Evolutionary conservation across 805 yeast species (phyloP).

Genomic region (Candida sphagnicola): DNA sequence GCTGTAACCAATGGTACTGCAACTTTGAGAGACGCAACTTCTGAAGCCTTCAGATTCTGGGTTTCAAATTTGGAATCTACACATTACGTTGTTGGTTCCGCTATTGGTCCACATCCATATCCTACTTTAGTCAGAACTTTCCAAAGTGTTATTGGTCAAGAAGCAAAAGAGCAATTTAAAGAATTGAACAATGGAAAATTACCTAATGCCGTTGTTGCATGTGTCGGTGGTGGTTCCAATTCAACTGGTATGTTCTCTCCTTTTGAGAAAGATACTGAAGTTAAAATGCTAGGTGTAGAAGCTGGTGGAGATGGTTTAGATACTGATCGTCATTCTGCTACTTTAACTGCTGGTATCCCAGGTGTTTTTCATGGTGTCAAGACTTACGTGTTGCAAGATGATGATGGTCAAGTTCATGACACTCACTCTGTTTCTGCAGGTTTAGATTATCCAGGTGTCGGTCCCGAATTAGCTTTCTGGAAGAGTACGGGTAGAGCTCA

Average conservation of each 20-base stretch:
- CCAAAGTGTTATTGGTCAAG: slow-evolving; percentile 95
- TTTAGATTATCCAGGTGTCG: slow-evolving; percentile 98
- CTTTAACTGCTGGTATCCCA: slow-evolving; percentile 88
- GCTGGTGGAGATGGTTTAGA: slow-evolving; percentile 98
- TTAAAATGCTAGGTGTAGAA: slow-evolving; percentile 86
- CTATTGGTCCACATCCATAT: slow-evolving; percentile 99
- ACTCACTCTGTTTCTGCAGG: slow-evolving; percentile 99
- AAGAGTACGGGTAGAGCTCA: slow-evolving; percentile 89
- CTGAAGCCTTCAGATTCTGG: slow-evolving; percentile 96
- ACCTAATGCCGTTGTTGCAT: slow-evolving; percentile 94
- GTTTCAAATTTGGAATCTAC: slow-evolving; percentile 82
- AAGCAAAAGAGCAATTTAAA: slow-evolving; percentile 87
- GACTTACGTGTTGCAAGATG: slow-evolving; percentile 86
- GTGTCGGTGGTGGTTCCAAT: slow-evolving; percentile 99
- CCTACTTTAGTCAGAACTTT: slow-evolving; percentile 97
- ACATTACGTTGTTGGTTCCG: slow-evolving; percentile 96
- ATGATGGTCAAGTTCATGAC: slow-evolving; percentile 95
- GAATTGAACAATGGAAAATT: slow-evolving; percentile 73
- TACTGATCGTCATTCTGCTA: slow-evolving; percentile 88
- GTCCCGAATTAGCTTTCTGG: slow-evolving; percentile 97
- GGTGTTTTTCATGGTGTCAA: slow-evolving; percentile 99
- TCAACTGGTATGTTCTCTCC: slow-evolving; percentile 95
- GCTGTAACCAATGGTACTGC: slow-evolving; percentile 93
- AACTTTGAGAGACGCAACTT: slow-evolving; percentile 95
- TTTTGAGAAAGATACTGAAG: slow-evolving; percentile 76